phyloP scores from a whole-genome alignment of 1,284 basidiomycete species.

The Ceratobasidium sp. region DNA sequence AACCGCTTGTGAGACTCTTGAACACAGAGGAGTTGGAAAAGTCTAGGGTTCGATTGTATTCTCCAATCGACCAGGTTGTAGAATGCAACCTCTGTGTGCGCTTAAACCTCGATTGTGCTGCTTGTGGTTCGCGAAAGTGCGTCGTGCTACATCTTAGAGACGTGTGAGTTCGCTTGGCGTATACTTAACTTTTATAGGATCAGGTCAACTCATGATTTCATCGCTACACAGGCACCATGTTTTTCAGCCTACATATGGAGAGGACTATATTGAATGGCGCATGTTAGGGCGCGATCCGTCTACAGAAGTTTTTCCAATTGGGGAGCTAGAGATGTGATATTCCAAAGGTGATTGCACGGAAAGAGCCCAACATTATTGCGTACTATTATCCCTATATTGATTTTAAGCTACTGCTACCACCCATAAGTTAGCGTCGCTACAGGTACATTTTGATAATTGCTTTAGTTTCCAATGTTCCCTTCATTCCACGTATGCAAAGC shows the following conservation, averaged over 20 bases:
- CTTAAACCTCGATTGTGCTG: constrained; percentile 9
- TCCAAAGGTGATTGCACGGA: background rate
- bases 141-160: constrained; percentile 24
- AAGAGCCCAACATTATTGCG: background rate
- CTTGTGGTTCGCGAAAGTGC: constrained; percentile 11
- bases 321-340: constrained; percentile 13
- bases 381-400: too few species aligned
- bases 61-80: background rate
- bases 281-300: constrained; percentile 13
- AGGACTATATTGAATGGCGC: constrained; percentile 23
- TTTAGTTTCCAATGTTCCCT: background rate
- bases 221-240: constrained; percentile 14
- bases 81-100: constrained; percentile 17
- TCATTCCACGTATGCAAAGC: too few species aligned
- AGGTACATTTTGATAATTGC: constrained; percentile 12
- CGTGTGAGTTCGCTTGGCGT: constrained; percentile 7
- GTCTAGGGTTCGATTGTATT: background rate
- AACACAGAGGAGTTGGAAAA: constrained; percentile 10
- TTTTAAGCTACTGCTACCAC: constrained; percentile 1
- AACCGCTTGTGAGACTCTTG: constrained; percentile 31
- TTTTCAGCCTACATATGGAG: constrained; percentile 14
- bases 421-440: background rate
- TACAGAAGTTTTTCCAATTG: constrained; percentile 17
- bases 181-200: background rate
- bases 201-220: background rate